Evolutionary conservation across 2,329 filamentous ascomycete species (phyloP).

Genomic region (Beauveria rudraprayagi): DNA sequence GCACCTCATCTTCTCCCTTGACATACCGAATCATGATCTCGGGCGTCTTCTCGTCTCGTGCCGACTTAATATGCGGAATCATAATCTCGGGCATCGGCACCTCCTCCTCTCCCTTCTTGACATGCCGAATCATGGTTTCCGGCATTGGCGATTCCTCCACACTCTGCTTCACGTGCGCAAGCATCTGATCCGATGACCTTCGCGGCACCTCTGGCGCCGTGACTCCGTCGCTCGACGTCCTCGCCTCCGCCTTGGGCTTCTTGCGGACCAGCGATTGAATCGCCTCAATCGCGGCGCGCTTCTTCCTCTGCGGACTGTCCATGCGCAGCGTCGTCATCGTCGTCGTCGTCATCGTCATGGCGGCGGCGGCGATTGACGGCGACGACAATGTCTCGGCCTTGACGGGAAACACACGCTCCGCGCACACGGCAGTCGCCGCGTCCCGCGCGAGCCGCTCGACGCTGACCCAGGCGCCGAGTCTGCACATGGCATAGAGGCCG

Average conservation of each 20-base stretch:
- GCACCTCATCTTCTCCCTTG: not conserved
- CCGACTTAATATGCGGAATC: not conserved
- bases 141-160: not conserved
- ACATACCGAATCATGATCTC: not conserved
- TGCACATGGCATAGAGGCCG: conserved; percentile 59
- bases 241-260: conserved; percentile 10
- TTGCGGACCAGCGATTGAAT: conserved; percentile 54
- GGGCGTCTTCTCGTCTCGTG: not conserved
- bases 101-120: not conserved
- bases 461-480: conserved; percentile 59
- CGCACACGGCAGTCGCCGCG: conserved; percentile 38
- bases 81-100: not conserved
- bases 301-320: conserved; percentile 45
- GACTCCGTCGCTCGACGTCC: not conserved
- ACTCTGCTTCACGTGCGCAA: not conserved
- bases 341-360: conserved; percentile 20
- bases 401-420: conserved; percentile 21
- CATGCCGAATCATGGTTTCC: not conserved
- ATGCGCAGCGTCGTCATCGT: conserved; percentile 29
- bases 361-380: conserved; percentile 12
- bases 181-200: not conserved
- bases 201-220: not conserved
- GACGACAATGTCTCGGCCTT: conserved; percentile 12
- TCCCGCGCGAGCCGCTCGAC: conserved; percentile 42
- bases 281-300: conserved; percentile 53